A percentile compares a stretch with the other conserved stretches of the same genome.
These are phyloP conservation scores for Kodamaea suecica DNA, from an alignment of 1,139 yeast genomes.

Conservation along the genomic window DNA sequence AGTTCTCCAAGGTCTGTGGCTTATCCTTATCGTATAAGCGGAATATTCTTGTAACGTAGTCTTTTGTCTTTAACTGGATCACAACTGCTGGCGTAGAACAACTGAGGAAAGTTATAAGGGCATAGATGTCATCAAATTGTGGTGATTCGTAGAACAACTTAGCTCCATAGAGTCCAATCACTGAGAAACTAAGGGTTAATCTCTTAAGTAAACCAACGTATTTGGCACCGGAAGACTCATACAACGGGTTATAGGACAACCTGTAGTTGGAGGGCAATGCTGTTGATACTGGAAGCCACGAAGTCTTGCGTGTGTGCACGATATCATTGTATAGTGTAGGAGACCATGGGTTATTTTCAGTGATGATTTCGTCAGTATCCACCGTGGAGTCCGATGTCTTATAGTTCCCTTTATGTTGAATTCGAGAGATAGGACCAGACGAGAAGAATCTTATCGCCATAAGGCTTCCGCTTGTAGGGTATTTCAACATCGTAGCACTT, in stretches of 20 bases:
- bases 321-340: slow-evolving; percentile 42
- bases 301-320: slow-evolving; percentile 29
- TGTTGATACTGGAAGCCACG: slow-evolving; percentile 19
- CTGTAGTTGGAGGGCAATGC: slow-evolving; percentile 43
- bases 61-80: slow-evolving; percentile 55
- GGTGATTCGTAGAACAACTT: slow-evolving; percentile 55
- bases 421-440: slow-evolving; percentile 3
- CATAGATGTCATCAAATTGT: slow-evolving; percentile 53
- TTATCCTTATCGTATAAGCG: slow-evolving; percentile 61
- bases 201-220: slow-evolving; percentile 56
- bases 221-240: slow-evolving; percentile 54
- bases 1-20: slow-evolving; percentile 64
- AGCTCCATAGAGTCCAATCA: slow-evolving; percentile 53
- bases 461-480: too few relatives aligned
- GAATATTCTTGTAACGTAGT: slow-evolving; percentile 71
- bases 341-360: slow-evolving; percentile 49
- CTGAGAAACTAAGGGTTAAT: slow-evolving; percentile 52
- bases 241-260: slow-evolving; percentile 52
- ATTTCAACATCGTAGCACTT: too few relatives aligned
- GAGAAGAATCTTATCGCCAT: slow-evolving; percentile 10
- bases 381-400: slow-evolving; percentile 34
- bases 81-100: slow-evolving; percentile 48
- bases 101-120: slow-evolving; percentile 38
- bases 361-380: slow-evolving; percentile 41
- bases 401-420: slow-evolving; percentile 17